Base-by-base conservation (phyloP, 2,329 filamentous ascomycete species). In the Xylaria sp. region DNA sequence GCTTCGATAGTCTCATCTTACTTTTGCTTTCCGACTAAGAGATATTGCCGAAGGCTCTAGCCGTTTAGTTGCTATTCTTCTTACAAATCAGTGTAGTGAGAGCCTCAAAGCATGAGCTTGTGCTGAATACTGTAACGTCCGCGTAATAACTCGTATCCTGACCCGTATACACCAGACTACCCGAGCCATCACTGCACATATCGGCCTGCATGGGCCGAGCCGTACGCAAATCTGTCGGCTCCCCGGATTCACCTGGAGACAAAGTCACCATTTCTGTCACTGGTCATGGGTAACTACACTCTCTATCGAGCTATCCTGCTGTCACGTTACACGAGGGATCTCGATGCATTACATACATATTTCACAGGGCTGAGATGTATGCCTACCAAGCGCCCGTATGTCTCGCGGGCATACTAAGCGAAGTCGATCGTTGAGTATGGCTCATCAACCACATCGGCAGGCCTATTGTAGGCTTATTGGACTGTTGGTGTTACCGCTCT, bases 301-400 rank as follows among this genome's bases (percentile, higher is more conserved):
- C n/a, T n/a, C n/a, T n/a, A n/a, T 43, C 25, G 25, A 49, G 23
- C 9, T 45, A 31, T 19, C 21, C 17, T 11, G 9, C 21, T n/a
- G n/a, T 38, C 17, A 50, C 11, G 35, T 33, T 17, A 15, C 17
- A 19, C 35, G 42, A 52, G 35, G 40, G 38, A 42, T 15, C 21
- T 47, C 6, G 42, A 42, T 11, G 38, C 42, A 57, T 35, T 58
- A 31, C 17, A 17, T 56, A 54, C 53, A 33, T 43, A 37, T 53
- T 46, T 28, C 50, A 38, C 58, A 55, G 54, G 54, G 62, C 61
- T 63, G 61, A 63, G 40, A 47, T 46, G 19, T 31, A 31, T 56
- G 23, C n/a, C 40, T 56, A 63, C 52, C 57, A 57, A 50, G 58
- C 45, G 28, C n/a, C 31, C 38, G 54, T 49, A 43, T 28, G 50